Percentiles rank a stretch among this genome's conserved stretches.
phyloP scores from a whole-genome alignment of 495 filamentous ascomycete genomes.

The Trichoderma virens region DNA sequence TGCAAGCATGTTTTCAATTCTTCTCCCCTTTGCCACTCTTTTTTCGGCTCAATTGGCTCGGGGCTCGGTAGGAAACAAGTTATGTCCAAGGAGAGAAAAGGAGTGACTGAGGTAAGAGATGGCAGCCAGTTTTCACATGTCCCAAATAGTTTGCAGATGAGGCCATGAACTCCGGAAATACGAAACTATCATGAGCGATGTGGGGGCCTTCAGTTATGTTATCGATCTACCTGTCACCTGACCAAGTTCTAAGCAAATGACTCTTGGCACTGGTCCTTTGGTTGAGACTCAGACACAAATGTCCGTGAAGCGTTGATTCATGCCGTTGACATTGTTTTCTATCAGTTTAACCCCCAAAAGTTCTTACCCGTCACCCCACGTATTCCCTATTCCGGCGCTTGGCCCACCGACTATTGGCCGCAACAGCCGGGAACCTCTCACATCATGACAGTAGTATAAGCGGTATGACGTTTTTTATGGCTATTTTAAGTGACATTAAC shows the following conservation, averaged over 20 bases:
- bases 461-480: no score
- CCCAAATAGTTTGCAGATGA: not conserved
- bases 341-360: no score
- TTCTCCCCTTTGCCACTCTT: not conserved
- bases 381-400: not conserved
- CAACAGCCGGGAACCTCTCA: not conserved
- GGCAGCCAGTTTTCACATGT: not conserved
- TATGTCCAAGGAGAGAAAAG: not conserved
- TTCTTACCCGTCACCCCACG: not conserved
- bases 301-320: no score
- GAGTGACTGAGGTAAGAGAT: not conserved
- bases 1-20: constrained; percentile 17
- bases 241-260: not conserved
- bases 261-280: not conserved
- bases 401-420: not conserved
- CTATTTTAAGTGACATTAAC: no score
- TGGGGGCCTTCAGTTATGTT: not conserved
- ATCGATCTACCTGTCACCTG: not conserved
- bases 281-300: not conserved
- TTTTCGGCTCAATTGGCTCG: not conserved
- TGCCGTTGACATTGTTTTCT: no score
- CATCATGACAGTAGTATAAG: no score
- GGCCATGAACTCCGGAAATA: not conserved
- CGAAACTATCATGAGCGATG: not conserved
- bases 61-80: not conserved